Percentiles rank a stretch among this genome's conserved stretches.
phyloP scores from a whole-genome alignment of 495 filamentous ascomycete genomes.

The Amphirosellinia nigrospora region DNA sequence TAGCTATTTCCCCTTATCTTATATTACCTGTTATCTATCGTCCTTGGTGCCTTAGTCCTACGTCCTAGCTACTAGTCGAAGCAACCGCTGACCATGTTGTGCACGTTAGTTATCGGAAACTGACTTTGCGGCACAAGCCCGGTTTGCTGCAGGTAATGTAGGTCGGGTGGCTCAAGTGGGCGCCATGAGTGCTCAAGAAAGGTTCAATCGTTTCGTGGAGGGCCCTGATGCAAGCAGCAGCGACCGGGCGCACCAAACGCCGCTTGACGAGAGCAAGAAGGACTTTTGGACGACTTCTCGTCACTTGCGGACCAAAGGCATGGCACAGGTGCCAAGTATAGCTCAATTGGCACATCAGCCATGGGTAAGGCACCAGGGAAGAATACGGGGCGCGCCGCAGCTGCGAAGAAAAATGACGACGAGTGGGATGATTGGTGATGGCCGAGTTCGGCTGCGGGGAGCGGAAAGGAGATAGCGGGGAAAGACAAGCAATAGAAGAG shows the following conservation, averaged over 20 bases:
- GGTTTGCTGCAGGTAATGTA: slow-evolving; percentile 68
- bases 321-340: slow-evolving; percentile 40
- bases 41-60: neutral
- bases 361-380: slow-evolving; percentile 64
- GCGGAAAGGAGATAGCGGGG: neutral
- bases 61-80: neutral
- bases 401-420: slow-evolving; percentile 56
- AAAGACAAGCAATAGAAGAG: neutral
- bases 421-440: slow-evolving; percentile 71
- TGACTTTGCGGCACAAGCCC: slow-evolving; percentile 86
- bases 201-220: slow-evolving; percentile 85
- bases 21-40: neutral
- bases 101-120: slow-evolving; percentile 74
- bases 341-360: slow-evolving; percentile 73
- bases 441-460: neutral
- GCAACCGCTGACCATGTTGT: neutral
- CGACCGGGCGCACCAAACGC: slow-evolving; percentile 31
- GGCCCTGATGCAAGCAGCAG: slow-evolving; percentile 41
- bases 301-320: slow-evolving; percentile 55
- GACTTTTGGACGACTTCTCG: slow-evolving; percentile 89
- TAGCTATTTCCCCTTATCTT: neutral
- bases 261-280: slow-evolving; percentile 66
- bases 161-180: slow-evolving; percentile 66
- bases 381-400: slow-evolving; percentile 29
- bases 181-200: slow-evolving; percentile 72